These are phyloP conservation scores for Pueraria montana DNA, from an alignment of 306 rosid species.

Conservation along the genomic window DNA sequence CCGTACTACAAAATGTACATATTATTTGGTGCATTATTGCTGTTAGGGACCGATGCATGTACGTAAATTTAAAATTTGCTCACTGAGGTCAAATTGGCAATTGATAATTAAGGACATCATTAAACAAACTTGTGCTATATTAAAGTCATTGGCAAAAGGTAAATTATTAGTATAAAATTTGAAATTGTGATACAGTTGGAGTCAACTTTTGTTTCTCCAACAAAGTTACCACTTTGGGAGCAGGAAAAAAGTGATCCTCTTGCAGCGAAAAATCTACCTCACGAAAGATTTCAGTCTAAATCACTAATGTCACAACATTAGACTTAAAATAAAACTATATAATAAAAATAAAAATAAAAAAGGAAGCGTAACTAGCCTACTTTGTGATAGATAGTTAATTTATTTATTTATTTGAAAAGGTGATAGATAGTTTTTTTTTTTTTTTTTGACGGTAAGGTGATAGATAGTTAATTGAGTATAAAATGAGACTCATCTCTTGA, in stretches of 20 bases:
- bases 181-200: background rate
- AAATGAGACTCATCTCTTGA: no score
- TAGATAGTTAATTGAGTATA: no score
- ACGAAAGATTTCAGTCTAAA: background rate
- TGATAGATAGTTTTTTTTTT: no score
- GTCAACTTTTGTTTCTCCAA: background rate
- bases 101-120: background rate
- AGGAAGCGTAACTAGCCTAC: no score
- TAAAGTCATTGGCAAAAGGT: background rate
- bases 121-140: background rate
- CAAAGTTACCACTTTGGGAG: constrained; percentile 17
- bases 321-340: no score
- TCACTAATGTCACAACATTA: no score
- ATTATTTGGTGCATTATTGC: background rate
- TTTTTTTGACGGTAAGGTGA: no score
- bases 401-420: no score
- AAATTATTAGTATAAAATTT: background rate
- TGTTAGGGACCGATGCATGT: constrained; percentile 34
- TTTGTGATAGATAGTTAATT: no score
- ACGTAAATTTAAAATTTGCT: background rate
- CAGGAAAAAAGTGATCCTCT: background rate
- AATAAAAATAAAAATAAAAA: no score
- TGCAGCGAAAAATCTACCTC: background rate
- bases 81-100: background rate
- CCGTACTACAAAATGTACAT: constrained; percentile 44